phyloP scores from a whole-genome alignment of 345 rosid genomes.

The Ceriops zippeliana region DNA sequence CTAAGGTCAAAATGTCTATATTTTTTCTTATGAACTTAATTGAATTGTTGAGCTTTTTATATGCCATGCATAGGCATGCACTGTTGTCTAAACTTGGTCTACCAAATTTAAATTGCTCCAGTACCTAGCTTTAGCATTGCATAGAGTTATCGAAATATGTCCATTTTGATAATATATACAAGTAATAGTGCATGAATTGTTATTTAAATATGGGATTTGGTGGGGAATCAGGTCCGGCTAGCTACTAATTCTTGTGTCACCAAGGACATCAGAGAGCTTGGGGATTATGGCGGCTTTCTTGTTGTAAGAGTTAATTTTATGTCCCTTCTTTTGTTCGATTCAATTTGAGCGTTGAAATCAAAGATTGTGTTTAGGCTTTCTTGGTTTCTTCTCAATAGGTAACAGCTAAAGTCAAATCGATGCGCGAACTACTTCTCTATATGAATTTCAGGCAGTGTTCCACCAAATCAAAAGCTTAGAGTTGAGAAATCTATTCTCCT shows the following conservation, averaged over 20 bases:
- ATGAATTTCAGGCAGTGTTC: no score
- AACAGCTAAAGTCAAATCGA: background rate
- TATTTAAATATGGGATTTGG: background rate
- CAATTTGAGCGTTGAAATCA: background rate
- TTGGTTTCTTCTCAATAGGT: constrained; percentile 5
- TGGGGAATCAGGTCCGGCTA: constrained; percentile 54
- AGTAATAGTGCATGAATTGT: no score
- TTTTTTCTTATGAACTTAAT: no score
- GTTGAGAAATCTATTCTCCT: no score
- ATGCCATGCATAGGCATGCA: no score
- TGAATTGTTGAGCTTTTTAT: no score
- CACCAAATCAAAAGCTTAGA: no score
- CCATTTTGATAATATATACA: no score
- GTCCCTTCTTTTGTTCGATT: background rate
- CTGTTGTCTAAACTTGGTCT: background rate
- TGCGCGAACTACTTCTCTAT: background rate
- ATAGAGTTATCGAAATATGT: no score
- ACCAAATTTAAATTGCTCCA: background rate
- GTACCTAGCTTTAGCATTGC: no score
- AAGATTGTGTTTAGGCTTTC: background rate
- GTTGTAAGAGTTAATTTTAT: constrained; percentile 43
- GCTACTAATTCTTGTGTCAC: constrained; percentile 76
- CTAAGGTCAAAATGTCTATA: no score
- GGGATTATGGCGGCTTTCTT: constrained; percentile 88
- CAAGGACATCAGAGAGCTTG: constrained; percentile 70